Evolutionary conservation across 805 yeast species (phyloP), one percentile per base, ranked within the genome.

Genomic region (Suhomyces kilbournensis): DNA sequence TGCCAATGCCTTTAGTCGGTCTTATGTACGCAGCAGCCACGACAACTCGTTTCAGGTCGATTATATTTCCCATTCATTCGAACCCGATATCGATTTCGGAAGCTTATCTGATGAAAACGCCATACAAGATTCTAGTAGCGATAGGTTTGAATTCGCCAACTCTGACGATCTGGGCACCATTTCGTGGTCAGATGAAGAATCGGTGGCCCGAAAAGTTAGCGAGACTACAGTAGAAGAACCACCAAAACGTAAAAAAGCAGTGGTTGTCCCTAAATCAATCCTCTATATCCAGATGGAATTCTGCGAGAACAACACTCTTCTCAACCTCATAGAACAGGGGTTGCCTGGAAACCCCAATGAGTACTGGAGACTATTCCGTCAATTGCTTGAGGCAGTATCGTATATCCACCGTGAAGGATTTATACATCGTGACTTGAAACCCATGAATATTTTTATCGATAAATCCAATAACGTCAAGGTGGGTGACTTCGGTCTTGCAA

Each of bases 261-360:
- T 20, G 30, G 8, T 9, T 1, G n/a, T 20, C n/a, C 23, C 49
- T 6, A 52, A 49, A 56, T 87, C 92, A 49, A 90, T 96, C 0
- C 70, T 94, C 28, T 94, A 89, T 66, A 94, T 94, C 59, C 99
- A 94, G 65, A 94, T 94, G 99, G 99, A 94, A 67, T 94, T 94
- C 62, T 94, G 99, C 70, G 99, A 94, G 63, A 94, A 93, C 64
- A 90, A 89, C 53, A 93, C 99, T 0, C 70, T 94, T 26, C 80
- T 81, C 48, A 97, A 94, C 69, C 72, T 94, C 55, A 93, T 94
- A 46, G 81, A 78, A 50, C 80, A 82, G 40, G 91, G 90, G 0
- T 74, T 94, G 10, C 88, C 85, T 4, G 72, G 72, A 8, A 82
- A 88, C 47, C 74, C 89, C 0, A 87, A 82, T 53, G 96, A 89